Evolutionary conservation across 805 yeast genomes (phyloP).

Genomic region (Candida manassasensis): DNA sequence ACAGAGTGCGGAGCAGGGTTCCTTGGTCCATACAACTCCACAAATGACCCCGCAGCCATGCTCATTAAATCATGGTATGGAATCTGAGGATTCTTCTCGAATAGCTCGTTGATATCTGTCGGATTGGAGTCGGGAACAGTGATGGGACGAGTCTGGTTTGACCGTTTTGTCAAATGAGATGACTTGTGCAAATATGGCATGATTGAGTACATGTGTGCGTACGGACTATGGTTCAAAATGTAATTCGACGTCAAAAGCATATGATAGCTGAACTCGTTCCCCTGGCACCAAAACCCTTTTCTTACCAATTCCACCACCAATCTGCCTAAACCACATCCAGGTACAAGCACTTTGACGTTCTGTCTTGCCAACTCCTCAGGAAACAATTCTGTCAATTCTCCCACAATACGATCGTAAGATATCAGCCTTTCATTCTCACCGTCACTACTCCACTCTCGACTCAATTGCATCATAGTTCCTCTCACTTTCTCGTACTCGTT

Average conservation of each 20-base stretch:
- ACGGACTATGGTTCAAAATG: constrained; percentile 44
- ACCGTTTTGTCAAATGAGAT: constrained; percentile 42
- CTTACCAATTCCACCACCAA: constrained; percentile 51
- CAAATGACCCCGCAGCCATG: constrained; percentile 70
- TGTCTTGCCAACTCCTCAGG: constrained; percentile 36
- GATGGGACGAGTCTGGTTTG: constrained; percentile 47
- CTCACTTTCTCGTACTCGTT: constrained; percentile 54
- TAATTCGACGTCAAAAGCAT: constrained; percentile 56
- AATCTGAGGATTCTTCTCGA: constrained; percentile 31
- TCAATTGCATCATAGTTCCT: constrained; percentile 51
- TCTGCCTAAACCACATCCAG: constrained; percentile 65
- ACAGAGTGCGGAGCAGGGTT: constrained; percentile 29
- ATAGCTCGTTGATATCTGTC: constrained; percentile 25
- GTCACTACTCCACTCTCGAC: constrained; percentile 60
- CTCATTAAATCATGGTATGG: constrained; percentile 54
- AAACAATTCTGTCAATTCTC: constrained; percentile 26
- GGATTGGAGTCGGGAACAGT: constrained; percentile 52
- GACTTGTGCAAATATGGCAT: constrained; percentile 54
- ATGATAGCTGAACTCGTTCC: constrained; percentile 62
- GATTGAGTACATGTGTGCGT: constrained; percentile 36
- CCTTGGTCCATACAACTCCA: constrained; percentile 58
- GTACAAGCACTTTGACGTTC: constrained; percentile 44
- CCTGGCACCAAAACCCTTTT: constrained; percentile 58
- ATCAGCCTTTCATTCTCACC: constrained; percentile 42
- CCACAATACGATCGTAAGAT: constrained; percentile 36